Evolutionary conservation across 2,329 filamentous ascomycete species (phyloP), one percentile per base, ranked within the genome.

Genomic region (Zelopaecilomyces penicillatus): DNA sequence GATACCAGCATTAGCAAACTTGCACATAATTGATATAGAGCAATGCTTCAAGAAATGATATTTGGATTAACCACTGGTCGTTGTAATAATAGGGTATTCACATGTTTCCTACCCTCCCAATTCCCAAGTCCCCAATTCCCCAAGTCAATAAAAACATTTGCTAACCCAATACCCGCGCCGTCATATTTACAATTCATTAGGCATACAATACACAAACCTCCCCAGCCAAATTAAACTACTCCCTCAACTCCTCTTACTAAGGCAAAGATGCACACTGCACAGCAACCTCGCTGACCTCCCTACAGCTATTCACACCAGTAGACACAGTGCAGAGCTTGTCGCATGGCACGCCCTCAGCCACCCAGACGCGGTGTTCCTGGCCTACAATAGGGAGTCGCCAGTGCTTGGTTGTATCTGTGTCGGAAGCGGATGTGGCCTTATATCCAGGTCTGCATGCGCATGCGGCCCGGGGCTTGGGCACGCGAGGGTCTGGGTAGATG

Each of bases 331-430:
- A 48, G 4, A 41, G 42, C 12, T 31, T 35, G 37, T 47, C 41
- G 33, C 45, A 47, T 9, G 28, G 26, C 12, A 47, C 45, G 11
- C 45, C 45, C 32, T 47, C 45, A 10, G 45, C 45, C 5, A 47
- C 45, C 45, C 45, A 47, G 9, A 47, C 45, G 4, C 45, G 41
- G 12, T 47, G 45, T 29, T 47, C 45, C 31, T 47, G 45, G 5
- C 45, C 45, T 6, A 27, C n/a, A 28, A 47, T 38, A 5, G 45
- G 41, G 2, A 47, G 37, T n/a, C 45, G 39, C 45, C 45, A 47
- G 19, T 47, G 30, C 9, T 48, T 40, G 4, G 39, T 43, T 28
- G n/a, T 40, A 28, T 43, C 36, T 30, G 29, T 28, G 39, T 40
- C 35, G 9, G 39, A 30, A n/a, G 12, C 11, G 26, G 30, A 34